phyloP scores from a whole-genome alignment of 306 rosid species.

The Ceratonia siliqua region DNA sequence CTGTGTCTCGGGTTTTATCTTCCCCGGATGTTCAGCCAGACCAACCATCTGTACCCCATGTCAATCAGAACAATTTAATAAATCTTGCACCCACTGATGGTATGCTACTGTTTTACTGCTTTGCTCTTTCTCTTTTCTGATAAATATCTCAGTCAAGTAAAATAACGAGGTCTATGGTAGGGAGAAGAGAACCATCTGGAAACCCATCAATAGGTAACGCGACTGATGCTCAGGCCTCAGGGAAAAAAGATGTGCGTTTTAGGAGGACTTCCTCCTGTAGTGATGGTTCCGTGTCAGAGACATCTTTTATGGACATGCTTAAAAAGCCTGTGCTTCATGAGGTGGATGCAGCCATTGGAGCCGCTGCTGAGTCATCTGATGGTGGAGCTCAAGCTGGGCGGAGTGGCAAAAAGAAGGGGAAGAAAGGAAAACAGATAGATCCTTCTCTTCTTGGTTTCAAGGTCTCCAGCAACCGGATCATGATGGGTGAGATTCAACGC shows the following conservation, averaged over 20 bases:
- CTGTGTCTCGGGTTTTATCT: slow-evolving; percentile 52
- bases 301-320: slow-evolving; percentile 74
- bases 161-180: slow-evolving; percentile 29
- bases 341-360: slow-evolving; percentile 46
- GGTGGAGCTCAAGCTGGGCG: slow-evolving; percentile 53
- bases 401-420: slow-evolving; percentile 68
- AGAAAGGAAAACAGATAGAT: slow-evolving; percentile 78
- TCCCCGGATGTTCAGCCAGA: slow-evolving; percentile 64
- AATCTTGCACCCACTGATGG: slow-evolving; percentile 45
- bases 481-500: slow-evolving; percentile 83
- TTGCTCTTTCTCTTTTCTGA: not conserved
- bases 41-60: slow-evolving; percentile 45
- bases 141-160: not conserved
- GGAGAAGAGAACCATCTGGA: slow-evolving; percentile 43
- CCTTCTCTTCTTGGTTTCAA: slow-evolving; percentile 81
- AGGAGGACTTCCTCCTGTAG: slow-evolving; percentile 57
- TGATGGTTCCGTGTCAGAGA: slow-evolving; percentile 61
- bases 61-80: slow-evolving; percentile 40
- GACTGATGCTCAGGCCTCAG: slow-evolving; percentile 48
- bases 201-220: slow-evolving; percentile 36
- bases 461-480: slow-evolving; percentile 75
- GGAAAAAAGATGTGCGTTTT: slow-evolving; percentile 53
- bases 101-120: slow-evolving; percentile 19
- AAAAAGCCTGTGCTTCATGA: slow-evolving; percentile 57
- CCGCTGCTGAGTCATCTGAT: slow-evolving; percentile 46